Evolutionary conservation across 495 filamentous ascomycete species (phyloP).

Genomic region (Neurospora sp.): DNA sequence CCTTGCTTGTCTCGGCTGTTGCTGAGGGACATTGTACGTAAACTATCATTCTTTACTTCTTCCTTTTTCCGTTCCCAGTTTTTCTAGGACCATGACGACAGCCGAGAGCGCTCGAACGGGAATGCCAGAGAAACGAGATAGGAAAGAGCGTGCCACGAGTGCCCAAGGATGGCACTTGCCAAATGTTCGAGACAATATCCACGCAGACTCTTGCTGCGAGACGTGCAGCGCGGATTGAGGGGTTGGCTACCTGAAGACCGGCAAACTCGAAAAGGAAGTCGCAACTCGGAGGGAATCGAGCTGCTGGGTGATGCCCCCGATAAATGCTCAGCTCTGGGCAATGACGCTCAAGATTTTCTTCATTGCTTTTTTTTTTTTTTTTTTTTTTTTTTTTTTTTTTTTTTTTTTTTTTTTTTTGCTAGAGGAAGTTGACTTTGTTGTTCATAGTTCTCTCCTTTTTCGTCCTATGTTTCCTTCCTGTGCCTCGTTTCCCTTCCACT

Average conservation of each 20-base stretch:
- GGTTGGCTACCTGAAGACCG: background rate
- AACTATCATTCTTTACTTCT: too few species aligned
- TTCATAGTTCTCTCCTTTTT: too few species aligned
- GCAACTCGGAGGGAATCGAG: background rate
- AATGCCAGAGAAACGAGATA: background rate
- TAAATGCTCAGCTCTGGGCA: too few species aligned
- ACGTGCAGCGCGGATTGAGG: background rate
- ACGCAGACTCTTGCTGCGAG: background rate
- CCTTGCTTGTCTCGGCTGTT: slow-evolving; percentile 21
- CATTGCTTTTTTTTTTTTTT: background rate
- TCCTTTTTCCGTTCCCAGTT: too few species aligned
- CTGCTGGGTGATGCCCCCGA: too few species aligned
- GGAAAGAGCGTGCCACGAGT: background rate
- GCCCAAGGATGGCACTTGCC: background rate
- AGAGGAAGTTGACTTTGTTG: too few species aligned
- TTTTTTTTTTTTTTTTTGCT: background rate
- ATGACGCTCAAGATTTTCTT: background rate
- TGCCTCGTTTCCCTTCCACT: too few species aligned
- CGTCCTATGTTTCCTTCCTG: too few species aligned
- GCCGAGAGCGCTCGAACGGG: background rate
- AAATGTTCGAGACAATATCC: background rate
- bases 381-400: background rate
- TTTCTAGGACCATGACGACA: background rate
- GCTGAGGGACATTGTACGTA: slow-evolving; percentile 28
- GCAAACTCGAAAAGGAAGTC: background rate